A percentile compares a stretch with the other conserved stretches of the same genome.
phyloP scores from a whole-genome alignment of 73 alveolate genomes.

The Effrenium voratum region DNA sequence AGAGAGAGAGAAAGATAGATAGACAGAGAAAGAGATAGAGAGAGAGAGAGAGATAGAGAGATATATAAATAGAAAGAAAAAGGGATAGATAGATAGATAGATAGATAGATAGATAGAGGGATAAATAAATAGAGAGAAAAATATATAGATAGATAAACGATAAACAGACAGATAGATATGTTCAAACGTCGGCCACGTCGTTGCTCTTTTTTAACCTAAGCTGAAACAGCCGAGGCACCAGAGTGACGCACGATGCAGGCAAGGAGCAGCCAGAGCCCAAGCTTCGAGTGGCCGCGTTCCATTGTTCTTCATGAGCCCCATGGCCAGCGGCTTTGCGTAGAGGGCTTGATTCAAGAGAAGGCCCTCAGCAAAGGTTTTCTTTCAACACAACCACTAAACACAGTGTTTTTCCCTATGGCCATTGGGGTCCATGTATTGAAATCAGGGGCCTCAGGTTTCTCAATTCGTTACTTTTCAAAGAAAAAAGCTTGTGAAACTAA shows the following conservation, averaged over 20 bases:
- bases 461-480: neutral
- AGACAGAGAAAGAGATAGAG: too few species aligned
- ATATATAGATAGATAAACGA: too few species aligned
- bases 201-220: neutral
- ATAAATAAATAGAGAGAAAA: too few species aligned
- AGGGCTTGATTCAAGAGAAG: neutral
- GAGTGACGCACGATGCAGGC: neutral
- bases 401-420: neutral
- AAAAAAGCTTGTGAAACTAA: neutral
- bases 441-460: neutral
- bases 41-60: too few species aligned
- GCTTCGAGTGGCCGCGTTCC: neutral
- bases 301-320: neutral
- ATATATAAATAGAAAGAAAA: too few species aligned
- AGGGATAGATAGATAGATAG: too few species aligned
- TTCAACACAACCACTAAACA: neutral
- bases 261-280: neutral
- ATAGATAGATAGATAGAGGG: too few species aligned
- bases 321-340: neutral
- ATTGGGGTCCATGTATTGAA: neutral
- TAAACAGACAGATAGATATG: too few species aligned
- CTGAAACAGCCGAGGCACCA: neutral
- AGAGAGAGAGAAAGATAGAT: too few species aligned
- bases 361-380: neutral
- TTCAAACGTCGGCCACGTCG: neutral